Evolutionary conservation across 192 early-diverging fungal genomes (phyloP).

Genomic region (Coemansia sp.): DNA sequence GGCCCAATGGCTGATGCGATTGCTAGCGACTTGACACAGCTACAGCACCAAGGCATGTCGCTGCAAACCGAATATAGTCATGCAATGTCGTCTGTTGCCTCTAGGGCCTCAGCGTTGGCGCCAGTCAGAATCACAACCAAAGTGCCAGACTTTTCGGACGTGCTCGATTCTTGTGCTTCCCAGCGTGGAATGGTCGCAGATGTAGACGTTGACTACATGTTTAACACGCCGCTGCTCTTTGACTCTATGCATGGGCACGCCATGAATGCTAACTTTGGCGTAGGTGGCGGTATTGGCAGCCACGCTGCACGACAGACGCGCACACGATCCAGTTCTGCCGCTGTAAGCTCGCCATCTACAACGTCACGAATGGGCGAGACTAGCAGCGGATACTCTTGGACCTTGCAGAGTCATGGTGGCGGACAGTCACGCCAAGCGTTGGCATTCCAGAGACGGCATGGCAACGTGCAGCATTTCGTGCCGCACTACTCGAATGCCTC

Average conservation of each 20-base stretch:
- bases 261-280: constrained; percentile 20
- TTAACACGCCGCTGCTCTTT: constrained; percentile 34
- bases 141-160: constrained; percentile 51
- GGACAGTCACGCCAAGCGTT: background rate
- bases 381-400: constrained; percentile 8
- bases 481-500: constrained; percentile 46
- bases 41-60: background rate
- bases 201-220: constrained; percentile 32
- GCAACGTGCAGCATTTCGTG: constrained; percentile 50
- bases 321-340: constrained; percentile 22
- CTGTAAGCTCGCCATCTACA: constrained; percentile 25
- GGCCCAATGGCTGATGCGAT: background rate
- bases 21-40: constrained; percentile 3
- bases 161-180: constrained; percentile 13
- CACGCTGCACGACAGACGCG: constrained; percentile 1
- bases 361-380: constrained; percentile 21
- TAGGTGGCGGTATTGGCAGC: constrained; percentile 5
- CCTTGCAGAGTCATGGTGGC: background rate
- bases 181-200: constrained; percentile 17
- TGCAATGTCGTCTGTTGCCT: constrained; percentile 13
- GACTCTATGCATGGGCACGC: constrained; percentile 19
- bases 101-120: constrained; percentile 19
- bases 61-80: constrained; percentile 1
- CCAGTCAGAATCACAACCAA: constrained; percentile 47
- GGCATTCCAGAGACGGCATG: constrained; percentile 12